Evolutionary conservation across 768 basidiomycete genomes (phyloP).

Genomic region (Boletus reticulatus): DNA sequence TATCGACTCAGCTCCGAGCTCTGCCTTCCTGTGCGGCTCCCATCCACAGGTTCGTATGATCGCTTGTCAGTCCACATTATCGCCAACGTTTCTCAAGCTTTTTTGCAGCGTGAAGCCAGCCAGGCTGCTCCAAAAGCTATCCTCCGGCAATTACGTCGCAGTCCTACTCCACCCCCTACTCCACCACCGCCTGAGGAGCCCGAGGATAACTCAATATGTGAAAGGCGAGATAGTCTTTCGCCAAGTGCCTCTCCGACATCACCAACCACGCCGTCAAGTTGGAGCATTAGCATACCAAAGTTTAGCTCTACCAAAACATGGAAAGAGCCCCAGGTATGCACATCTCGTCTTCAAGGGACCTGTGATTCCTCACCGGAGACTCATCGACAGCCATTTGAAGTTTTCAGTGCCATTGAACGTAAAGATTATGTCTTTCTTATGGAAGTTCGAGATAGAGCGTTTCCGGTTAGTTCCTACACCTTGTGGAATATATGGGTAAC

Average conservation of each 20-base stretch:
- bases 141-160: conserved; percentile 50
- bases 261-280: conserved; percentile 12
- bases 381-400: conserved; percentile 50
- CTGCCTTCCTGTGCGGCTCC: conserved; percentile 69
- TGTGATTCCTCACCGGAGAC: not conserved
- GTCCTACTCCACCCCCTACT: conserved; percentile 37
- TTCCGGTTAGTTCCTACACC: conserved; percentile 54
- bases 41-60: conserved; percentile 51
- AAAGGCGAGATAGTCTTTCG: conserved; percentile 17
- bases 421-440: conserved; percentile 81
- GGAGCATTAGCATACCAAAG: conserved; percentile 14
- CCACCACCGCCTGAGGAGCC: conserved; percentile 21
- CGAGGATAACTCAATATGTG: conserved; percentile 6
- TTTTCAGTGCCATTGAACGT: conserved; percentile 81
- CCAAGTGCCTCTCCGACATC: conserved; percentile 22
- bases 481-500: not conserved
- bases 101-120: conserved; percentile 71
- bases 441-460: conserved; percentile 79
- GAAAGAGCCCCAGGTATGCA: conserved; percentile 54
- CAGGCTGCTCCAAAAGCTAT: conserved; percentile 55
- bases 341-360: not conserved
- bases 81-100: conserved; percentile 44
- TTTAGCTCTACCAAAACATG: conserved; percentile 29
- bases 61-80: conserved; percentile 6
- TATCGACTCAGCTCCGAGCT: conserved; percentile 46